phyloP scores from a whole-genome alignment of 768 basidiomycete species.

The Mycena capillaripes region DNA sequence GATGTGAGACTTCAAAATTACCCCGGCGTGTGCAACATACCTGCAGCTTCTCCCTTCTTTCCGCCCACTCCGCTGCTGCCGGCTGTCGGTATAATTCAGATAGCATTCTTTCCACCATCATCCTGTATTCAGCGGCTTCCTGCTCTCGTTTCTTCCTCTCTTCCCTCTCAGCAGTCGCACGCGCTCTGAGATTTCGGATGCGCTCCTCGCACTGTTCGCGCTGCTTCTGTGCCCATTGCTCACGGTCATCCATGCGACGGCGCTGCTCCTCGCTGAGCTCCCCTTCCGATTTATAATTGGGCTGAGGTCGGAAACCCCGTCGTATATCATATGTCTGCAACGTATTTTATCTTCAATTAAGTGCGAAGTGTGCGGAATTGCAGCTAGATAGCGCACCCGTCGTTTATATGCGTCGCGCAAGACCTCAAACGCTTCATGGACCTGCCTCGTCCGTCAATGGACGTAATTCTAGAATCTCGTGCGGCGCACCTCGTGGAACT shows the following conservation, averaged over 20 bases:
- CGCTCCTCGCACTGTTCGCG: conserved; percentile 65
- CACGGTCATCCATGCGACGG: conserved; percentile 62
- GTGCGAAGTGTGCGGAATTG: neutral
- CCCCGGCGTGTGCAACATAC: conserved; percentile 49
- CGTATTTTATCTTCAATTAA: neutral
- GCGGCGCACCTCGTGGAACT: conserved; percentile 70
- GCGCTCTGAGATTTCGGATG: conserved; percentile 57
- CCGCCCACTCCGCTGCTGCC: conserved; percentile 65
- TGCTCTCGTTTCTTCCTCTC: conserved; percentile 55
- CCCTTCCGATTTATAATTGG: conserved; percentile 43
- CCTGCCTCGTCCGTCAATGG: conserved; percentile 53
- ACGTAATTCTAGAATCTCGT: conserved; percentile 23
- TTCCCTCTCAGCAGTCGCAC: conserved; percentile 49
- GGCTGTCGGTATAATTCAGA: conserved; percentile 65
- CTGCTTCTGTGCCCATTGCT: conserved; percentile 66
- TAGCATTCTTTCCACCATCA: conserved; percentile 67
- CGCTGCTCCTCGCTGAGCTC: conserved; percentile 55
- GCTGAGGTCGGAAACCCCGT: conserved; percentile 44
- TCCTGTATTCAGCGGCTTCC: conserved; percentile 54
- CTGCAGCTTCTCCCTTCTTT: conserved; percentile 64
- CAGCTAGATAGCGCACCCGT: conserved; percentile 54
- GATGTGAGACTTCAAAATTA: conserved; percentile 12
- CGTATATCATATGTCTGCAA: conserved; percentile 63
- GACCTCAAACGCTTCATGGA: conserved; percentile 73
- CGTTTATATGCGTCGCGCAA: conserved; percentile 69